phyloP scores from a whole-genome alignment of 163 green algal genomes.

The Chlamydomonas reinhardtii region DNA sequence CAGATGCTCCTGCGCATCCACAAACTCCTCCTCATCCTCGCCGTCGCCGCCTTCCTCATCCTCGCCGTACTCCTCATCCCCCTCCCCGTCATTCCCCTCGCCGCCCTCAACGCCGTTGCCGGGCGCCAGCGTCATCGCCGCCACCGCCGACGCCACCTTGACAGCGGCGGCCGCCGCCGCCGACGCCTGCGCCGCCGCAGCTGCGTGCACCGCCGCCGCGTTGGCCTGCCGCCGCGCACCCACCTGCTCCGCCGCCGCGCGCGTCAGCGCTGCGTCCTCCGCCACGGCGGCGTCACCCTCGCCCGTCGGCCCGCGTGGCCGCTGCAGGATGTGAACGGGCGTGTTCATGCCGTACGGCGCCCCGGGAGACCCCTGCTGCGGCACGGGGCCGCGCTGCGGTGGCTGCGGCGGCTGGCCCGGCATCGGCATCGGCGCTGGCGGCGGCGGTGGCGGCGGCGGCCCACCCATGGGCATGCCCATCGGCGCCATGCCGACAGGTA shows the following conservation, averaged over 20 bases:
- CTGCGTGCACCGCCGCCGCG: conserved; percentile 3
- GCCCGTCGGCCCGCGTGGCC: too few relatives aligned
- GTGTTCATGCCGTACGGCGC: background rate
- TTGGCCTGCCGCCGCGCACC: conserved; percentile 27
- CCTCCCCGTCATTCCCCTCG: background rate
- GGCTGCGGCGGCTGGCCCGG: conserved; percentile 20
- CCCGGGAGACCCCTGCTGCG: background rate
- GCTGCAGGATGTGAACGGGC: too few relatives aligned
- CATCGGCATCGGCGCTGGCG: background rate
- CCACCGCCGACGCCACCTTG: conserved; percentile 15
- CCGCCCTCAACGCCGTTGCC: background rate
- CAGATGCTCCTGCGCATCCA: conserved; percentile 32
- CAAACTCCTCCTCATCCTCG: conserved; percentile 35
- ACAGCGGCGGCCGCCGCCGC: conserved; percentile 26
- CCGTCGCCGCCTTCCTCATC: conserved; percentile 18
- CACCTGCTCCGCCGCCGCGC: conserved; percentile 9
- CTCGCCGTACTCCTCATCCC: conserved; percentile 19
- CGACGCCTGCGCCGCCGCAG: conserved; percentile 15
- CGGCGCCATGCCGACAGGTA: too few relatives aligned
- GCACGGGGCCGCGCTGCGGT: background rate
- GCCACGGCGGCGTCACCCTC: background rate
- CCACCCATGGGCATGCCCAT: too few relatives aligned
- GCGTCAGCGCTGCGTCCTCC: conserved; percentile 7
- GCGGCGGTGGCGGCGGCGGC: background rate
- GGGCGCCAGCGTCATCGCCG: background rate